Base-by-base conservation (phyloP, 2,329 filamentous ascomycete species). In the Aciculosporium take region DNA sequence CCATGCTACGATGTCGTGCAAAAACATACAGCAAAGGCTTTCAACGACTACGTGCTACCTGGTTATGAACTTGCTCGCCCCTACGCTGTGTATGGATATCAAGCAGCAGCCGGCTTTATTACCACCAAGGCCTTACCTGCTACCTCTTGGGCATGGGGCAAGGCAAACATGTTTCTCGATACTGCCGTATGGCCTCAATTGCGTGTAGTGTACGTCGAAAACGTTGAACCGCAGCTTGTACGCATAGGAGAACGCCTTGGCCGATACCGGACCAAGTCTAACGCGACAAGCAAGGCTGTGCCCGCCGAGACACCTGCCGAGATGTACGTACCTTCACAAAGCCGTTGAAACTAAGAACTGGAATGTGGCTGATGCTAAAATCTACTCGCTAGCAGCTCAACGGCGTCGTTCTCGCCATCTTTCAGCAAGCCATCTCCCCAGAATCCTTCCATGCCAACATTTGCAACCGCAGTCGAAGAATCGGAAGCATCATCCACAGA, bases 221-320 rank as follows among this genome's bases (percentile, higher is more conserved):
- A 94, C 52, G 88, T 98, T 3, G 88, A 96, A 63, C 93, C 93
- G 12, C 93, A 98, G 61, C 71, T 98, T 12, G 75, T 89, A 43
- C 85, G 87, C 53, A 96, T 98, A 53, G 84, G 85, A 10, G 83
- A 95, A 64, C 79, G 88, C 35, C 72, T 98, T 9, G 88, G 87
- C 31, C 71, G 82, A 37, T 84, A 87, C 60, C 79, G 64, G 35
- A 63, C 61, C 37, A 59, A 59, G 45, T 51, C 53, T 5, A 61
- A 57, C 47, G 51, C 45, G 30, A 53, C 46, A 53, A 52, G 34
- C 25, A 41, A 45, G 31, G 37, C 12, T 17, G 12, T 27, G 10
- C 24, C 37, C 2, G 37, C 25, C 8, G 40, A 39, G 13, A 20
- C 37, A 13, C 21, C 36, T 32, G 28, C 18, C 13, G 21, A 24